Conservation (phyloP, 2,329 filamentous ascomycete genomes). For the Fulvia fulva region DNA sequence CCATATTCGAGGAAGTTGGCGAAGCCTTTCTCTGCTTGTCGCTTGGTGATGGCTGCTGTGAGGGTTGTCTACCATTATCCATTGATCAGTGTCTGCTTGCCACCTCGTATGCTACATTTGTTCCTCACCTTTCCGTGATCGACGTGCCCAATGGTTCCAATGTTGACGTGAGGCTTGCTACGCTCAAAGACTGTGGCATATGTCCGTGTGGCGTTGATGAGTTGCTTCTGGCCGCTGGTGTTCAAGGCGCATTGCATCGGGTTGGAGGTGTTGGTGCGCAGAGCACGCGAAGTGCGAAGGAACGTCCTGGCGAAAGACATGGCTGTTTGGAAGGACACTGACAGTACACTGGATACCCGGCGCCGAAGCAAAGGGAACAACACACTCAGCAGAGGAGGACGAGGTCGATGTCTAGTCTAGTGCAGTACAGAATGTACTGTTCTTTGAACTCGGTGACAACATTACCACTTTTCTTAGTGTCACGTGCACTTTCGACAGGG, state of each 20-base stretch:
- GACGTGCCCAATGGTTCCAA: conserved; percentile 98
- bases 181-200: conserved; percentile 71
- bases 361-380: conserved; percentile 12
- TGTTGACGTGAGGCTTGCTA: conserved; percentile 96
- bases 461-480: too few relatives aligned
- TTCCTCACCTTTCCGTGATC: conserved; percentile 89
- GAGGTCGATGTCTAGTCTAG: not conserved
- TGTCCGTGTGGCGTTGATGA: conserved; percentile 58
- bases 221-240: conserved; percentile 58
- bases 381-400: conserved; percentile 3
- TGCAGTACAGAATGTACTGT: too few relatives aligned
- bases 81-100: conserved; percentile 8
- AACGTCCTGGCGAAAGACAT: conserved; percentile 78
- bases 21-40: conserved; percentile 89
- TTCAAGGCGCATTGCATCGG: conserved; percentile 70
- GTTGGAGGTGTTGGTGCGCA: conserved; percentile 67
- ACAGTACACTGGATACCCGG: not conserved
- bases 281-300: conserved; percentile 74
- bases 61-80: conserved; percentile 73
- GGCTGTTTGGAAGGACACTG: too few relatives aligned
- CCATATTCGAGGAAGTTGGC: conserved; percentile 97
- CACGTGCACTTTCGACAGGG: not conserved
- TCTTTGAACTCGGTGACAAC: too few relatives aligned
- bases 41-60: conserved; percentile 97
- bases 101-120: not conserved